Conservation (phyloP, 192 early-diverging fungal genomes). For the Coemansia aciculifera region DNA sequence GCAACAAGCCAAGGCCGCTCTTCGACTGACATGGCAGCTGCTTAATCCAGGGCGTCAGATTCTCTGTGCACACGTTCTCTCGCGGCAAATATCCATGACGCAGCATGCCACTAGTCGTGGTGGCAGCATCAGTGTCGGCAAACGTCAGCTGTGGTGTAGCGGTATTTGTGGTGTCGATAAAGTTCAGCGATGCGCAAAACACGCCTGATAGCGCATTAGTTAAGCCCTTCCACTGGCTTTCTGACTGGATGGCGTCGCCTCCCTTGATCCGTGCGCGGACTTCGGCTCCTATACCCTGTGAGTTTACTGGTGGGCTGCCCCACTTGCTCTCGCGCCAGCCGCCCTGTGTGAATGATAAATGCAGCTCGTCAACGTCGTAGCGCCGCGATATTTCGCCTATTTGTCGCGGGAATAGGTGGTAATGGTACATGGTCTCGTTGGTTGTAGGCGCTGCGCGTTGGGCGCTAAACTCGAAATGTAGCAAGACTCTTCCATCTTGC, state of each 20-base stretch:
- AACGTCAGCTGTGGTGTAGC: constrained; percentile 59
- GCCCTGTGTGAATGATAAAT: constrained; percentile 90
- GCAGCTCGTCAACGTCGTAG: constrained; percentile 76
- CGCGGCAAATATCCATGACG: constrained; percentile 82
- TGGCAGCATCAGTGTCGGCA: constrained; percentile 1
- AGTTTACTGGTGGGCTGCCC: constrained; percentile 60
- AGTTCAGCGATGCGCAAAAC: constrained; percentile 96
- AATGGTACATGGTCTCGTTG: constrained; percentile 61
- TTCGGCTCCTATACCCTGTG: constrained; percentile 77
- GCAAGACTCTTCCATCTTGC: constrained; percentile 76
- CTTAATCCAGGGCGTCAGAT: constrained; percentile 97
- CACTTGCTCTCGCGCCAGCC: constrained; percentile 79
- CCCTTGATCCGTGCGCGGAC: constrained; percentile 65
- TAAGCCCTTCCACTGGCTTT: constrained; percentile 74
- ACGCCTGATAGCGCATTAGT: constrained; percentile 90
- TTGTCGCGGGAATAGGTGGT: constrained; percentile 77
- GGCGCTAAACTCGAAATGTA: constrained; percentile 76
- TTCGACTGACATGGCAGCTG: constrained; percentile 91
- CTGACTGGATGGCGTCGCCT: background rate
- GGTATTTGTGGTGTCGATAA: constrained; percentile 80
- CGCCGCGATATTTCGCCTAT: constrained; percentile 79
- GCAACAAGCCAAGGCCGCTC: constrained; percentile 81
- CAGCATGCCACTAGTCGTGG: constrained; percentile 24
- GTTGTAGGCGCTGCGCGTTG: constrained; percentile 22
- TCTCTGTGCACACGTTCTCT: constrained; percentile 97